Conservation (phyloP, 2,329 filamentous ascomycete species). For the Verticillium isaacii region DNA sequence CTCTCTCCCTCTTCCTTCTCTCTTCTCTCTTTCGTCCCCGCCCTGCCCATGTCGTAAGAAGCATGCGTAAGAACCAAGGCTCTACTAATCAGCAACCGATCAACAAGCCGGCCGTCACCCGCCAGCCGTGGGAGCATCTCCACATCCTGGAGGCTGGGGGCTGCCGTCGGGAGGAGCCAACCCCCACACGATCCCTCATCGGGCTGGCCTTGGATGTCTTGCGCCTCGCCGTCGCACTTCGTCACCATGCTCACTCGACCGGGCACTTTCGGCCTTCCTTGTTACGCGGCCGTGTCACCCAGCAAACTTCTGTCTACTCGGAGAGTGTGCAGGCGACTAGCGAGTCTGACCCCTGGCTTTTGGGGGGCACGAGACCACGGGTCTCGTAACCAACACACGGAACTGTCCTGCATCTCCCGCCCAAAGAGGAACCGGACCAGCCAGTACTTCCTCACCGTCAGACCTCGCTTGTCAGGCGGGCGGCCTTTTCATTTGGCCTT, state of each 20-base stretch:
- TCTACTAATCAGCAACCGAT: background rate
- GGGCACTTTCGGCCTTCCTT: background rate
- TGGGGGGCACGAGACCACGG: background rate
- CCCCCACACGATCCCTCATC: background rate
- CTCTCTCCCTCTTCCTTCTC: background rate
- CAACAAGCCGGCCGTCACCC: no score
- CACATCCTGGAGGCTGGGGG: background rate
- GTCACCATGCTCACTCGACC: background rate
- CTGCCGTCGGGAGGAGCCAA: background rate
- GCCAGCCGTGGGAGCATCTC: background rate
- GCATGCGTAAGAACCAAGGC: background rate
- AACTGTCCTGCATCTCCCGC: background rate
- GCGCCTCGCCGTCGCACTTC: background rate
- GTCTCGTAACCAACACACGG: background rate
- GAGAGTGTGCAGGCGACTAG: background rate
- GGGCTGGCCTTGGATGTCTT: background rate
- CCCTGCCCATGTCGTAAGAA: background rate
- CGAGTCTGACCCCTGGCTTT: background rate
- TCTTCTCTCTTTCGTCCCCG: background rate
- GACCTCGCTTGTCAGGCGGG: background rate
- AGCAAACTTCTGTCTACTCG: background rate
- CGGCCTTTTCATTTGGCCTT: background rate
- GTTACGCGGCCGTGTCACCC: background rate
- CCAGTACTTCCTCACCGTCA: background rate
- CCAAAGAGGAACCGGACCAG: background rate